Percentiles rank a stretch among this genome's conserved stretches.
phyloP scores from a whole-genome alignment of 306 rosid species.

The Urtica urens region DNA sequence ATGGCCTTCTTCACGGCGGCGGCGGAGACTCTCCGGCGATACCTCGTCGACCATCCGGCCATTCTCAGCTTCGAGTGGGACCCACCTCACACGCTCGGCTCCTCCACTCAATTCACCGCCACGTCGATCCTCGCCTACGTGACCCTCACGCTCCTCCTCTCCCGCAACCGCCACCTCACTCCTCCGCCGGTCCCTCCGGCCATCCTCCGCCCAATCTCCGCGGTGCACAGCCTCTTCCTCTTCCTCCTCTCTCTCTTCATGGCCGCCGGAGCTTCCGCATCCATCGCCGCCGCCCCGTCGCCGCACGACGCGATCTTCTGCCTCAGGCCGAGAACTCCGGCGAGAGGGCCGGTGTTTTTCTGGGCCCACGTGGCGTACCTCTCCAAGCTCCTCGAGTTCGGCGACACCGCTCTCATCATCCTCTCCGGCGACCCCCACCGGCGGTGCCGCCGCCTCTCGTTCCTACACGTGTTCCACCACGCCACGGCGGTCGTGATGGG shows the following conservation, averaged over 20 bases:
- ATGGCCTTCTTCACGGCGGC: too few relatives aligned
- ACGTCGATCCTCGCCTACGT: constrained; percentile 32
- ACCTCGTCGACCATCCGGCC: constrained; percentile 39
- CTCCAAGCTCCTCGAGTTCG: constrained; percentile 58
- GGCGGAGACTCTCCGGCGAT: constrained; percentile 26
- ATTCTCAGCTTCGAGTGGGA: constrained; percentile 51
- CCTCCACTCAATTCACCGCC: constrained; percentile 37
- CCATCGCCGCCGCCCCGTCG: constrained; percentile 30
- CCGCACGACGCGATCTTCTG: constrained; percentile 35
- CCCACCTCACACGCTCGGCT: constrained; percentile 28
- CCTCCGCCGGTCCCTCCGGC: constrained; percentile 8
- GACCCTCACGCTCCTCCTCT: constrained; percentile 36
- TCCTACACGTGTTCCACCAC: constrained; percentile 92
- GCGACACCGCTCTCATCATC: constrained; percentile 71
- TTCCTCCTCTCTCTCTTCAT: constrained; percentile 49
- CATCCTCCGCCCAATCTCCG: constrained; percentile 38
- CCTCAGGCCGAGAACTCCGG: constrained; percentile 40
- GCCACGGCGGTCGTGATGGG: constrained; percentile 64
- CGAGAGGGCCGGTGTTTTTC: constrained; percentile 70
- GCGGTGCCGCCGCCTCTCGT: constrained; percentile 35
- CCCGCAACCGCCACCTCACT: constrained; percentile 16
- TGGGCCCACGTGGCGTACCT: constrained; percentile 85
- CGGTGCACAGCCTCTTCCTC: constrained; percentile 56
- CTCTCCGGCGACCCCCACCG: constrained; percentile 32
- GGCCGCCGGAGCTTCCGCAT: constrained; percentile 44